Conservation (phyloP, 345 rosid species). For the Firmiana major region DNA sequence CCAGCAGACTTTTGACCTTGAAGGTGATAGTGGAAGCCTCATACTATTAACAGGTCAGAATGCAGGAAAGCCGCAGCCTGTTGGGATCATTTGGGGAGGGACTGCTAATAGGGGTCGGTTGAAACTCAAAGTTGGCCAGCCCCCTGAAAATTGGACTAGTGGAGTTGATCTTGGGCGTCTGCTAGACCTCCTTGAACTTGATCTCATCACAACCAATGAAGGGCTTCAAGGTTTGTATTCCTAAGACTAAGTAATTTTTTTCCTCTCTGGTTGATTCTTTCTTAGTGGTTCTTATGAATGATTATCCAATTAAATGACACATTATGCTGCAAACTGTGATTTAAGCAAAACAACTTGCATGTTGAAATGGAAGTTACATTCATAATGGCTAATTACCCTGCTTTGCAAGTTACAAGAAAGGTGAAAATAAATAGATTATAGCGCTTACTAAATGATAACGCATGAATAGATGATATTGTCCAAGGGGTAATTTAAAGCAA, state of each 20-base stretch:
- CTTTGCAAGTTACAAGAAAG: neutral
- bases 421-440: neutral
- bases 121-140: constrained; percentile 64
- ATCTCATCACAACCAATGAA: constrained; percentile 54
- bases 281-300: neutral
- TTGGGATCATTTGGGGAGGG: constrained; percentile 88
- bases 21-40: constrained; percentile 85
- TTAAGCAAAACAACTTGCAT: neutral
- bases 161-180: constrained; percentile 85
- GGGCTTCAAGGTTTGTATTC: constrained; percentile 59
- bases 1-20: constrained; percentile 72
- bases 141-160: constrained; percentile 84
- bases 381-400: neutral
- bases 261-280: constrained; percentile 6
- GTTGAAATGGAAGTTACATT: neutral
- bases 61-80: constrained; percentile 58
- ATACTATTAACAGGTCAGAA: constrained; percentile 44
- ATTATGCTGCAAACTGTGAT: neutral
- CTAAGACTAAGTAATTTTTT: neutral
- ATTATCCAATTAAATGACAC: neutral
- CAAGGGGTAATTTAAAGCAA: neutral
- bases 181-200: constrained; percentile 72
- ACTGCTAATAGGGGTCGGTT: constrained; percentile 74
- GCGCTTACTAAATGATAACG: neutral
- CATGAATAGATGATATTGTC: neutral